Evolutionary conservation across 805 yeast genomes (phyloP), one percentile per base, ranked within the genome.

Genomic region (Kuraishia borneana): DNA sequence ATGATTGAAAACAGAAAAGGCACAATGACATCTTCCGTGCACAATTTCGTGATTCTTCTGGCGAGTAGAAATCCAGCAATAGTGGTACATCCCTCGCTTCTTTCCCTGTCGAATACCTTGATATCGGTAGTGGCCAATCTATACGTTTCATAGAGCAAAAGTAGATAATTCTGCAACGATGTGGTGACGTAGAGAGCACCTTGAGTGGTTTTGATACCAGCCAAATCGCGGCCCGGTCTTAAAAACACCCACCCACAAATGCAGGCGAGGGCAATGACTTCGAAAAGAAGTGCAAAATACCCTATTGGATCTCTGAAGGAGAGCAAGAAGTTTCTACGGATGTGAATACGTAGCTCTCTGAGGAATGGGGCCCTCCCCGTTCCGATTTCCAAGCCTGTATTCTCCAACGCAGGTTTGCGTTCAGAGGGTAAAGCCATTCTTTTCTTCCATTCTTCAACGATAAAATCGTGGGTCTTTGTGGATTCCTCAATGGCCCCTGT

Each of bases 231-330:
- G 14, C 66, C 70, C 3, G 87, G 87, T 42, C 70, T 70, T 48
- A 56, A 78, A 46, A 77, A 84, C 28, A 84, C 66, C 87, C 92
- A 82, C 0, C 95, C 95, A 28, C 70, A 56, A n/a, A 75, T 56
- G 2, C 73, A 47, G 0, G 85, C 80, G 40, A 82, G 55, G 5
- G 76, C 42, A 0, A 70, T 34, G 0, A 66, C 50, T 18, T 69
- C 70, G 12, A 61, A 48, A 12, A 62, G 39, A 21, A 68, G 44
- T 0, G 69, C 58, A 26, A 45, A 57, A 58, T 65, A 48, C 0
- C 77, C 73, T 33, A 67, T 52, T 10, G 67, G 64, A 48, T 77
- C 83, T 39, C 81, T 56, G 3, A 48, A 36, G 19, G 73, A 68
- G 6, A 73, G 44, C 17, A 60, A 43, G n/a, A 65, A 40, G 14